Percentiles rank a stretch among this genome's conserved stretches.
These are phyloP conservation scores for Epichloe amarillans DNA, from an alignment of 2,329 filamentous ascomycete species.

Conservation along the genomic window DNA sequence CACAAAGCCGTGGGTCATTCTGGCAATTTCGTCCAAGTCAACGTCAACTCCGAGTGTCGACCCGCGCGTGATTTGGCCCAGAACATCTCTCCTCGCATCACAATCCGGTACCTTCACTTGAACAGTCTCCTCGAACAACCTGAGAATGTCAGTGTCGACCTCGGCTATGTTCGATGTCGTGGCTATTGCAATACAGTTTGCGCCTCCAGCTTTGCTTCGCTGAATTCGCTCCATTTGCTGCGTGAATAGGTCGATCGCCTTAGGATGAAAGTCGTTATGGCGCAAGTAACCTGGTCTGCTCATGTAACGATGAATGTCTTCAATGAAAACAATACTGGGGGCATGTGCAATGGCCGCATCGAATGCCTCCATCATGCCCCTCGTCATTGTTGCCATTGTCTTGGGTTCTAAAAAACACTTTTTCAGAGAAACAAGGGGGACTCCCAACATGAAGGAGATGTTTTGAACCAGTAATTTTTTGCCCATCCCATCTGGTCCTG, in stretches of 20 bases:
- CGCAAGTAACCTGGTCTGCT: conserved; percentile 66
- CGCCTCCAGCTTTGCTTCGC: conserved; percentile 52
- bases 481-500: conserved; percentile 69
- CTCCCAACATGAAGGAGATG: conserved; percentile 56
- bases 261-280: conserved; percentile 78
- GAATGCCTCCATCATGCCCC: conserved; percentile 25
- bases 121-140: conserved; percentile 70
- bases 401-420: conserved; percentile 25
- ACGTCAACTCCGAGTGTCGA: conserved; percentile 54
- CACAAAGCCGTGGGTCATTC: conserved; percentile 82
- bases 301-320: conserved; percentile 75
- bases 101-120: conserved; percentile 82
- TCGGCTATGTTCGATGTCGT: conserved; percentile 83
- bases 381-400: conserved; percentile 26
- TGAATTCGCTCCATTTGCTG: conserved; percentile 72
- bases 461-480: conserved; percentile 68
- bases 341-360: conserved; percentile 78
- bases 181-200: conserved; percentile 77
- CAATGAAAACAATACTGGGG: conserved; percentile 76
- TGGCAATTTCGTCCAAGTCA: conserved; percentile 61
- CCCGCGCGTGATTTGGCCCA: conserved; percentile 57
- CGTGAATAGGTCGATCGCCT: conserved; percentile 71
- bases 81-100: conserved; percentile 60
- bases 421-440: conserved; percentile 53
- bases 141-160: conserved; percentile 63